phyloP scores from a whole-genome alignment of 805 yeast genomes.

The Candida pseudofarinosa region DNA sequence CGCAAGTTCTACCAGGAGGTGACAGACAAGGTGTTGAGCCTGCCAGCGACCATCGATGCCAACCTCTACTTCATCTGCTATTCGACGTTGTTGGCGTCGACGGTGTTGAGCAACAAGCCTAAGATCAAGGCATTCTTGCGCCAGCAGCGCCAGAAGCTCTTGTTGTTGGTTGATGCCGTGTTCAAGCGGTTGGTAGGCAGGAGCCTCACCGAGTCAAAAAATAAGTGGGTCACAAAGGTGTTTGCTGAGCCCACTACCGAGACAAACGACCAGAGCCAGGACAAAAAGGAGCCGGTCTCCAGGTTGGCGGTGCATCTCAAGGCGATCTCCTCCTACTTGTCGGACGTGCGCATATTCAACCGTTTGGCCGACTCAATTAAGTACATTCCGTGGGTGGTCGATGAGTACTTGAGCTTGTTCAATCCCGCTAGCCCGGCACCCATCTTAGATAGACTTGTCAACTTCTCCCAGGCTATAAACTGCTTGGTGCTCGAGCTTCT shows the following conservation, averaged over 20 bases:
- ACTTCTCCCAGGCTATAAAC: slow-evolving; percentile 36
- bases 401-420: slow-evolving; percentile 28
- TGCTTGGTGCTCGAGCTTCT: slow-evolving; percentile 37
- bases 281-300: slow-evolving; percentile 8
- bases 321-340: slow-evolving; percentile 30
- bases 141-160: slow-evolving; percentile 22
- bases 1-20: slow-evolving; percentile 39
- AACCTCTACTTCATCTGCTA: slow-evolving; percentile 41
- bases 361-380: slow-evolving; percentile 38
- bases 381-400: slow-evolving; percentile 43
- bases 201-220: slow-evolving; percentile 13
- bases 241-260: slow-evolving; percentile 3
- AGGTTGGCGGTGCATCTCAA: slow-evolving; percentile 33
- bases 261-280: slow-evolving; percentile 1
- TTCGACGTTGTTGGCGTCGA: slow-evolving; percentile 34
- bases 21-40: slow-evolving; percentile 34
- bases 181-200: slow-evolving; percentile 6
- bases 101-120: slow-evolving; percentile 35
- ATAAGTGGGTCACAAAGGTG: slow-evolving; percentile 10
- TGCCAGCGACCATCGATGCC: slow-evolving; percentile 32
- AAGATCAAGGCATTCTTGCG: slow-evolving; percentile 25
- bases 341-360: slow-evolving; percentile 41
- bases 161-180: slow-evolving; percentile 11
- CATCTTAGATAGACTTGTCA: slow-evolving; percentile 28
- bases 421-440: slow-evolving; percentile 23